Base-by-base conservation (phyloP, 768 basidiomycete species). In the Antrodiella citrinella region DNA sequence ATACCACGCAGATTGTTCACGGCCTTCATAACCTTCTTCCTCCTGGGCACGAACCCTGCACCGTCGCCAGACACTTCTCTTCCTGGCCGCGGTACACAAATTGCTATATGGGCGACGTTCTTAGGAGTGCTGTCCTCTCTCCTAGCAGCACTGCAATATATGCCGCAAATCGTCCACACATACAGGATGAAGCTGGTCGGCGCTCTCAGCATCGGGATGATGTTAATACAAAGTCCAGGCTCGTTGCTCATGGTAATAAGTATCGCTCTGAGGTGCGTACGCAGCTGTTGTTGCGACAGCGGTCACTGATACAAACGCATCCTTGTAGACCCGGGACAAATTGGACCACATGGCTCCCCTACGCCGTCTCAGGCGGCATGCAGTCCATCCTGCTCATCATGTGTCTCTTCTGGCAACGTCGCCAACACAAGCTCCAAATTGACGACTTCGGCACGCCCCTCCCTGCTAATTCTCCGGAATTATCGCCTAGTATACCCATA, bases 151-250 rank as follows among this genome's bases (percentile, higher is more conserved):
- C 68, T 87, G 4, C 94, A 99, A 65, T 99, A 97, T 53, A 75
- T 82, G 0, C 94, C 95, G 0, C 94, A 96, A 64, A 72, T 99
- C 21, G 56, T 78, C 11, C 81, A 84, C 53, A 98, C 94, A 1
- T 96, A 85, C 58, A 70, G 69, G 3, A 66, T 77, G 24, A 86
- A 82, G 60, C 77, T 95, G 11, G 93, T 98, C 7, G 95, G 95
- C 2, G 91, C 92, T 0, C 72, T 98, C 13, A 93, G 91, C 60
- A 88, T 99, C 50, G 86, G 87, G 1, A 97, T 91, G 82, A 97
- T 99, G 95, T 69, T 80, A 44, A 89, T 99, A 13, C 95, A 98
- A 67, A 91, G 81, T 11, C 93, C 93, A 2, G 94, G 93, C 3
- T 85, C 88, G 1, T 70, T 89, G 2, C 62, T 90, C n/a, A 94